phyloP scores from a whole-genome alignment of 257 asterid genomes.

The Parsonsia alboflavescens region DNA sequence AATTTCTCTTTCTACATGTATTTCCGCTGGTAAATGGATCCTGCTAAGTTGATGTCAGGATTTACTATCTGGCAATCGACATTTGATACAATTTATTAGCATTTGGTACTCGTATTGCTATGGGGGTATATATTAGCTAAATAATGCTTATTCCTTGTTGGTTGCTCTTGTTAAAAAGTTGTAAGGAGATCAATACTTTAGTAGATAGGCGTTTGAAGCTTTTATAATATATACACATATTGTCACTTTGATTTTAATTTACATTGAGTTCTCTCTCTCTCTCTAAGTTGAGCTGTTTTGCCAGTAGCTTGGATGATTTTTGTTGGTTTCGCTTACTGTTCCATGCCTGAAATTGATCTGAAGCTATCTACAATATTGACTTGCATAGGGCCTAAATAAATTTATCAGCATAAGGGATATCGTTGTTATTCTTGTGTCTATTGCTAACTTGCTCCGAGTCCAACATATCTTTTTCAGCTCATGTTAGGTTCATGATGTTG shows the following conservation, averaged over 20 bases:
- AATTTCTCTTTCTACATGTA: slow-evolving; percentile 7
- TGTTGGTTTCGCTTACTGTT: not conserved
- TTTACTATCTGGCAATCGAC: not conserved
- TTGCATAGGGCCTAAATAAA: not conserved
- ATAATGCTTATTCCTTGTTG: not conserved
- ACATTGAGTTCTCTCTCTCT: not conserved
- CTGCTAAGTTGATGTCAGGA: not conserved
- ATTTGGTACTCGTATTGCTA: not conserved
- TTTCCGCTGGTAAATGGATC: not conserved
- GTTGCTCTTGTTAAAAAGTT: not conserved
- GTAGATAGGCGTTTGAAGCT: not conserved
- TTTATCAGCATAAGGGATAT: not conserved
- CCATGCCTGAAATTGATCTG: not conserved
- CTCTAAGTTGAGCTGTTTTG: no score
- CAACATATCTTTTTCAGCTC: not conserved
- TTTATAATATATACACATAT: no score
- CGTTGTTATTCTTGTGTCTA: not conserved
- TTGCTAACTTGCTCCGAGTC: not conserved
- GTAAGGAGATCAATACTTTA: not conserved
- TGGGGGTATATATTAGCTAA: not conserved
- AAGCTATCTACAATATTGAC: not conserved
- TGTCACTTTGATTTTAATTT: not conserved
- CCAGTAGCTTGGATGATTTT: not conserved
- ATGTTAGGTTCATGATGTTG: not conserved
- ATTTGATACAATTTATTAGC: not conserved